Base-by-base conservation (phyloP, 129 eudicot genomes). In the Flaveria ramosissima region DNA sequence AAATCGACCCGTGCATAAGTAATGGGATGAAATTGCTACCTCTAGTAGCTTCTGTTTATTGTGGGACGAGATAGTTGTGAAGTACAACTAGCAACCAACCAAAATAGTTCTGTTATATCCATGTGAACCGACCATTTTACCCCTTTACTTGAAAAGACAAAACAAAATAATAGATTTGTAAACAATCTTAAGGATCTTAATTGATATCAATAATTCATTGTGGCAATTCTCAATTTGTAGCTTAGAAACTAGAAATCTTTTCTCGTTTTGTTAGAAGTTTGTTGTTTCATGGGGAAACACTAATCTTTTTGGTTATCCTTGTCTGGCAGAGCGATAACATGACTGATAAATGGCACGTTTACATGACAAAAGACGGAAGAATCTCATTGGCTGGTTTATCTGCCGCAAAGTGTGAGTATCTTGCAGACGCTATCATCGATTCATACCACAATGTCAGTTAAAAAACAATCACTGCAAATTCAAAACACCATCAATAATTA, bases 341-440 rank as follows among this genome's bases (percentile, higher is more conserved):
- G 99, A 89, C 96, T 12, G 81, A 86, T 81, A 94, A 94, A 80
- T 94, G 99, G 99, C 99, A 94, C 48, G 80, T 94, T 50, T 94
- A 94, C 90, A 89, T 94, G 99, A 94, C 99, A 39, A 94, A 94
- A 84, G 99, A 94, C 3, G 99, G 99, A 71, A 91, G 99, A 75
- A 94, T 94, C 83, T 94, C 99, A 14, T 81, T 94, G 68, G 99
- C 99, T 15, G 99, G 99, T 74, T 74, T 94, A 66, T 91, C 99
- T 42, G 81, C 92, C 13, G 99, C 97, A 42, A 94, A 94, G 80
- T 94, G 99, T 15, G 99, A 94, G 77, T 94, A 94, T 84, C 96
- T 94, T 73, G 99, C 99, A 1, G 99, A 94, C 88, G 99, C 99
- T 55, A 94, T 94, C 77, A 81, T 94, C 4, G 99, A 94, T 77